Base-by-base conservation (phyloP, 140 eudicot species). In the Flaveria floridana region DNA sequence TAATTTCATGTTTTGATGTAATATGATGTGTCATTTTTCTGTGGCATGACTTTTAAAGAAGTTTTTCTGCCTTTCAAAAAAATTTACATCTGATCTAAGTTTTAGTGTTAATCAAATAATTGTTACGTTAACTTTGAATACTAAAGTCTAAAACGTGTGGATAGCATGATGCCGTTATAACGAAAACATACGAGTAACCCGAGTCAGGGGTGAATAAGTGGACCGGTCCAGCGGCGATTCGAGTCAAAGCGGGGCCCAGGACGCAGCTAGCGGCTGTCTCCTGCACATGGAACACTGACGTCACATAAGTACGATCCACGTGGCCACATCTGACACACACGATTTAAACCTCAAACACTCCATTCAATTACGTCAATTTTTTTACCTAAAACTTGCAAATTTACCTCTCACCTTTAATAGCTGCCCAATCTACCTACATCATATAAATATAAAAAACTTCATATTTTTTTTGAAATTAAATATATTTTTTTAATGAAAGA, bases 201-300 rank as follows among this genome's bases (percentile, higher is more conserved):
- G 63, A n/a, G 63, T 70, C 28, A 10, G 55, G 73, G 48, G 48
- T 48, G n/a, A 8, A 23, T 3, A 57, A 46, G 30, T 65, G 80
- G 56, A 30, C 76, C 58, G 30, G 23, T 68, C 61, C 37, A 57
- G 51, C n/a, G 15, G 47, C 15, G 18, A 51, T 19, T 20, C 13
- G 47, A 71, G 82, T 80, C 83, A 79, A 79, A 72, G 63, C 53
- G 76, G 71, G 79, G 79, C 70, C 63, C 15, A 20, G 55, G 56
- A 44, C 75, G 80, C 80, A 80, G 34, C 76, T 8, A 73, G 76
- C 72, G 80, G 80, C 72, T 80, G 84, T 80, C 84, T 74, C 80
- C 84, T 34, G 80, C 84, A 80, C 84, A 58, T 80, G 80, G 25
- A 68, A 80, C 80, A 79, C 48, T 79, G 57, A 74, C 84, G 80